Evolutionary conservation across 2,329 filamentous ascomycete species (phyloP), one percentile per base, ranked within the genome.

Genomic region (Diaporthe humulicola): DNA sequence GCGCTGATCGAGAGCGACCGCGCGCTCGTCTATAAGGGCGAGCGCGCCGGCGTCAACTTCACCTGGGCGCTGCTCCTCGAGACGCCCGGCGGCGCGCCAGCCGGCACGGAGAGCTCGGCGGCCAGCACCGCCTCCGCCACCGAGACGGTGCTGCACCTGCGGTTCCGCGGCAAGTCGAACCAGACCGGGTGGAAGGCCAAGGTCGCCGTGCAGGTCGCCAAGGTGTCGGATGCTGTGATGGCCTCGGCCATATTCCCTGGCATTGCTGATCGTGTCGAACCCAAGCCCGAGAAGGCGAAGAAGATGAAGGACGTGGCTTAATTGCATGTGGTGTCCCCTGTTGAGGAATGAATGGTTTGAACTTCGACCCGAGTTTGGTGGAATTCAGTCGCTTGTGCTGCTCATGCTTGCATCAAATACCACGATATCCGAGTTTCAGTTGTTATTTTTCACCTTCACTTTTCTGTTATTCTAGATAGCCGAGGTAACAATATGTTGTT

Each of bases 51-150:
- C 33, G 50, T 69, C 60, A 60, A 50, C 50, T 73, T 73, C 71
- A 73, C 71, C 71, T 73, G 61, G 71, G 71, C 71, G 15, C 52
- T 73, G 28, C 71, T 73, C 17, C 71, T 73, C 38, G 71, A 73
- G 50, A 69, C 25, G 10, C 71, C 61, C 4, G 25, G 52, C 40
- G 71, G 71, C 36, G 25, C 71, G 1, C 36, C 48, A 4, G 60
- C 50, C 1, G 60, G 48, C 1, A 58, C 52, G 1, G n/a, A 15
- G 19, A 69, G 71, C 71, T 58, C 61, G 25, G 61, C 60, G 0
- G 71, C 45, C 15, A 73, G 71, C 61, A 50, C 52, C 2, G 61
- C 71, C 7, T 58, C 60, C 3, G 61, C 60, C 2, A 38, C 71
- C 1, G 71, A 73, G 71, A 69, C 58, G 10, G 61, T 73, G 19